Evolutionary conservation across 345 rosid species (phyloP), one percentile per base, ranked within the genome.

Genomic region (Populus nigra): DNA sequence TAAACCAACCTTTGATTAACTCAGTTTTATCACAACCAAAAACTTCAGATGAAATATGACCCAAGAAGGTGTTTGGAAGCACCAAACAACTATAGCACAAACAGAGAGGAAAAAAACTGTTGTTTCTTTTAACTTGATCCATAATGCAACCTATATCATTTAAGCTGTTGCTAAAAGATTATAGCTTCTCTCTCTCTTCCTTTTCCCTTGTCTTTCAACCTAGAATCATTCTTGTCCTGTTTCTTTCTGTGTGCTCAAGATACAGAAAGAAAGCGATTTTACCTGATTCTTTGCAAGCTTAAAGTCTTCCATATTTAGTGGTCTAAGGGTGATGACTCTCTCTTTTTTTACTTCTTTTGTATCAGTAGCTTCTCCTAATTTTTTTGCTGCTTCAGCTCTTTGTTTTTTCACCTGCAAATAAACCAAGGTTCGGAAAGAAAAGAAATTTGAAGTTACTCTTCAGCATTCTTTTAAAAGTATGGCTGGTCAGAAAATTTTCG

Each of bases 241-340:
- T 53, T 53, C 59, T 53, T 18, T 53, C 59, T 53, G 23, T 7
- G 59, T 20, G 59, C 23, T 53, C 59, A 7, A 20, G 22, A 7
- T 18, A 53, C 8, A 12, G 36, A 23, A 62, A 33, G 45, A 53
- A 18, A 68, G 2, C 5, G 6, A 36, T 22, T 73, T 25, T 74
- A 92, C 96, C 97, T 93, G 96, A 79, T 83, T 87, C 87, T 91
- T 96, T 66, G 98, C 97, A 61, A 83, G 90, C 85, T 84, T 87
- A 77, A 92, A 93, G 74, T 93, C 98, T 82, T 84, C 90, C 89
- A 86, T 89, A 79, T 86, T 89, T 66, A 93, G 87, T 31, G 97
- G 88, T 83, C 98, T 91, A 38, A 96, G 85, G 67, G 85, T 83
- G 25, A 93, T 85, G 11, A 84, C 82, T 76, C 95, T 88, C 79